Conservation (phyloP, 768 basidiomycete genomes). For the Boletus rex-veris region DNA sequence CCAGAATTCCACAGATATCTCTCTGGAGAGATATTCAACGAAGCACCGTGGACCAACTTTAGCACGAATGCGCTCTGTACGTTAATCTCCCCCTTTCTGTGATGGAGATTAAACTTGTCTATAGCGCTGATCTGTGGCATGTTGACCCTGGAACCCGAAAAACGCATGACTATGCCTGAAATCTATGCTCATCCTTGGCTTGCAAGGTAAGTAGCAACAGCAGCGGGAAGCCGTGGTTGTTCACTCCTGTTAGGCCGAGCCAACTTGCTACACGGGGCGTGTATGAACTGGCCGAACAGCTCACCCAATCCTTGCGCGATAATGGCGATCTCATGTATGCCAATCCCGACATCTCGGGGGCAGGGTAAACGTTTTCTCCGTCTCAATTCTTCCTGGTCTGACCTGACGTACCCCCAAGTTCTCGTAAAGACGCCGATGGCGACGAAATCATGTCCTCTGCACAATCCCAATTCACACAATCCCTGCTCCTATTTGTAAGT, state of each 20-base stretch:
- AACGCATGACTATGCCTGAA: conserved; percentile 62
- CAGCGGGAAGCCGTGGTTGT: not conserved
- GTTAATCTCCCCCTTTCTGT: conserved; percentile 21
- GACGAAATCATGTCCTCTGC: conserved; percentile 60
- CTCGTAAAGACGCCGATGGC: conserved; percentile 46
- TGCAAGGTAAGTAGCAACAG: conserved; percentile 45
- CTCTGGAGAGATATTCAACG: conserved; percentile 66
- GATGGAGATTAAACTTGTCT: conserved; percentile 1
- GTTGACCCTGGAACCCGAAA: conserved; percentile 63
- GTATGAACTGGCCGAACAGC: conserved; percentile 57
- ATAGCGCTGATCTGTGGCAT: conserved; percentile 75
- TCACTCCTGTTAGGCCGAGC: conserved; percentile 49
- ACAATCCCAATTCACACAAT: conserved; percentile 74
- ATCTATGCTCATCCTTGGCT: conserved; percentile 70
- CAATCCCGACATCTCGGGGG: conserved; percentile 45
- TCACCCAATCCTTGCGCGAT: conserved; percentile 63
- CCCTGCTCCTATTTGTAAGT: conserved; percentile 76
- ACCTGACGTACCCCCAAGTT: conserved; percentile 7
- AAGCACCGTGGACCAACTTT: conserved; percentile 79
- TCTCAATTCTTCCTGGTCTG: not conserved
- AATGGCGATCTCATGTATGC: conserved; percentile 77
- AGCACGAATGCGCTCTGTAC: conserved; percentile 56
- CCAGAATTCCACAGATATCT: conserved; percentile 79
- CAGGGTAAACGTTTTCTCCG: conserved; percentile 27
- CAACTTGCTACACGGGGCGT: conserved; percentile 56